A percentile compares a stretch with the other conserved stretches of the same genome.
Conservation (phyloP, 108 stramenopile genomes). For the Phaeodactylum tricornutum region DNA sequence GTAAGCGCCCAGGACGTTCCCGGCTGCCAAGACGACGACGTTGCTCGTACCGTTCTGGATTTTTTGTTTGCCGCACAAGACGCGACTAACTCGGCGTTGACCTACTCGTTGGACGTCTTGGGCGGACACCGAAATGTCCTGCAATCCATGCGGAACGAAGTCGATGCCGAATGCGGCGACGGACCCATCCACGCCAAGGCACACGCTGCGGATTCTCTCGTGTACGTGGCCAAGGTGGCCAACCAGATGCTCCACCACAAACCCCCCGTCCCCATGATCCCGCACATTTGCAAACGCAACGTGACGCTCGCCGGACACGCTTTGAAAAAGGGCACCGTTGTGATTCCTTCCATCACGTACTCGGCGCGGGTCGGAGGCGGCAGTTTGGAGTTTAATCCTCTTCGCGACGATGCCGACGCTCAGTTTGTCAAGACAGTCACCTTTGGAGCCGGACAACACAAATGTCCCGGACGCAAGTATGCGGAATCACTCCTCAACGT, state of each 20-base stretch:
- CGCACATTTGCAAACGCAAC: slow-evolving; percentile 3
- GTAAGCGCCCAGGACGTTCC: slow-evolving; percentile 1
- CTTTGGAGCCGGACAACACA: slow-evolving; percentile 22
- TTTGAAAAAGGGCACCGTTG: slow-evolving; percentile 7
- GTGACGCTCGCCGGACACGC: slow-evolving; percentile 1
- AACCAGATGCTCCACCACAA: slow-evolving; percentile 24
- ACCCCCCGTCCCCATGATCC: slow-evolving; percentile 23
- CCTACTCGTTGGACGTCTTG: slow-evolving; percentile 7
- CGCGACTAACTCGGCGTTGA: slow-evolving; percentile 19
- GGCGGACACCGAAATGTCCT: slow-evolving; percentile 7
- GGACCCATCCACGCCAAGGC: neutral
- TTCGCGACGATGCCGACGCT: slow-evolving; percentile 9
- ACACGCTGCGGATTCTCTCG: neutral
- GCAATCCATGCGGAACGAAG: slow-evolving; percentile 6
- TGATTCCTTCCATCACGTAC: slow-evolving; percentile 11
- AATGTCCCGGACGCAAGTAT: slow-evolving; percentile 17
- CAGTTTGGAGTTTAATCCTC: slow-evolving; percentile 6
- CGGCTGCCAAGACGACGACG: slow-evolving; percentile 11
- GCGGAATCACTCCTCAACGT: slow-evolving; percentile 11
- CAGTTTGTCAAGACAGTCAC: slow-evolving; percentile 13
- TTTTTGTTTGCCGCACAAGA: slow-evolving; percentile 23
- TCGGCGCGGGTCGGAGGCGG: slow-evolving; percentile 6
- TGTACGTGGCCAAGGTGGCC: slow-evolving; percentile 7
- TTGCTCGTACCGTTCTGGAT: slow-evolving; percentile 10
- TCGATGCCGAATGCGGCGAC: slow-evolving; percentile 1